A percentile compares a stretch with the other conserved stretches of the same genome.
phyloP scores from a whole-genome alignment of 495 filamentous ascomycete genomes.

The Podospora pseudoanserina region DNA sequence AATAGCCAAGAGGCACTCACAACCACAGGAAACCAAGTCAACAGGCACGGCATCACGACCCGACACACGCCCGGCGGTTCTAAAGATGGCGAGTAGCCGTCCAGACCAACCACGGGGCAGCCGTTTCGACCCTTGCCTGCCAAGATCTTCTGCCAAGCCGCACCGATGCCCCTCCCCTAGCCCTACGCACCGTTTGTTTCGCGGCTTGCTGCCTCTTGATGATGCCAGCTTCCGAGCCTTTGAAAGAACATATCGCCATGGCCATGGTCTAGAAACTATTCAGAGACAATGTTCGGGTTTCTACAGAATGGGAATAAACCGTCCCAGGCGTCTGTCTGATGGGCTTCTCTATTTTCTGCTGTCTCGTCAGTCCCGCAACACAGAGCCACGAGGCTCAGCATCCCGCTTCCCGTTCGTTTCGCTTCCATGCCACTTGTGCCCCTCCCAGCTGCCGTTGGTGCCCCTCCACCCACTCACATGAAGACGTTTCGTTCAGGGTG shows the following conservation, averaged over 20 bases:
- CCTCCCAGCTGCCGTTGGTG: conserved; percentile 4
- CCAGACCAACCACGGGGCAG: conserved; percentile 13
- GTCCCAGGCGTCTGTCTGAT: neutral
- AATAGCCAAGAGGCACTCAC: neutral
- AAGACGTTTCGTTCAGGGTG: neutral
- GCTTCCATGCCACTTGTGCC: neutral
- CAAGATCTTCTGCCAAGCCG: conserved; percentile 10
- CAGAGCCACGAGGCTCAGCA: conserved; percentile 8
- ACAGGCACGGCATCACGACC: neutral
- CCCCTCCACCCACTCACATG: neutral
- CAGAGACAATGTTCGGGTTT: neutral
- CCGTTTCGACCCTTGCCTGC: conserved; percentile 6
- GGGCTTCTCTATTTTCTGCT: neutral
- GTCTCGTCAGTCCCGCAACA: neutral
- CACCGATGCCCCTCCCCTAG: conserved; percentile 25
- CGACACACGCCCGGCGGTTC: conserved; percentile 4
- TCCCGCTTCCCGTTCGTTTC: neutral
- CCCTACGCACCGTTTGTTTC: conserved; percentile 24
- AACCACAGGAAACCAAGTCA: neutral
- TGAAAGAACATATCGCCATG: neutral
- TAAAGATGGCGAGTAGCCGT: neutral
- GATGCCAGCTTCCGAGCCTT: conserved; percentile 5
- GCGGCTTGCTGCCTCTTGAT: conserved; percentile 9
- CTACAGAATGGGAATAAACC: neutral
- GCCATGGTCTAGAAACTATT: neutral